Percentiles rank a stretch among this genome's conserved stretches.
Evolutionary conservation across 345 rosid genomes (phyloP).

Genomic region (Murraya paniculata): DNA sequence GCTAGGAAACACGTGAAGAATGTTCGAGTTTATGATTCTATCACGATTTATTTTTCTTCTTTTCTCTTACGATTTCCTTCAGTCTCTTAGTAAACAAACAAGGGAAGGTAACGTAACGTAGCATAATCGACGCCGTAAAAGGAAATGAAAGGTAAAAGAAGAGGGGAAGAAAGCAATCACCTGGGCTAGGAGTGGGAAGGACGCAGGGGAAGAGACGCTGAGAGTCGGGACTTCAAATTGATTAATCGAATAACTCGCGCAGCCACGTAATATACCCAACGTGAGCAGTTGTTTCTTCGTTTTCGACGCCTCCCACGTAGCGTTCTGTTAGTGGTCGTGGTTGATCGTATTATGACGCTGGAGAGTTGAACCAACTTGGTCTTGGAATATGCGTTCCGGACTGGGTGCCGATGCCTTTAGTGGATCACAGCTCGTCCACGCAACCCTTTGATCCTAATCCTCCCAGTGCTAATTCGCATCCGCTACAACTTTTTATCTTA

Average conservation of each 20-base stretch:
- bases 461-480: too few species aligned
- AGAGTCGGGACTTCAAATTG: background rate
- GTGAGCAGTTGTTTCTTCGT: background rate
- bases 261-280: conserved; percentile 15
- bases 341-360: too few species aligned
- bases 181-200: conserved; percentile 14
- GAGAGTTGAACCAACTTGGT: too few species aligned
- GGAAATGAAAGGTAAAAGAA: background rate
- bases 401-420: too few species aligned
- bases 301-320: conserved; percentile 14
- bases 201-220: conserved; percentile 4
- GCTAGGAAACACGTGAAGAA: background rate
- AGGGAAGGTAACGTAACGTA: background rate
- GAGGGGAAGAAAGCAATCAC: conserved; percentile 4
- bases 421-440: too few species aligned
- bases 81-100: conserved; percentile 1
- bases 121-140: background rate
- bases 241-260: conserved; percentile 16
- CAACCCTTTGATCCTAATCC: too few species aligned
- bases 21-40: background rate
- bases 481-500: too few species aligned
- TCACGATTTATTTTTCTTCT: background rate
- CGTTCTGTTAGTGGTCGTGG: background rate
- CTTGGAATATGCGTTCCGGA: too few species aligned
- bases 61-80: background rate